Base-by-base conservation (phyloP, 306 rosid species). In the Acmispon strigosus region DNA sequence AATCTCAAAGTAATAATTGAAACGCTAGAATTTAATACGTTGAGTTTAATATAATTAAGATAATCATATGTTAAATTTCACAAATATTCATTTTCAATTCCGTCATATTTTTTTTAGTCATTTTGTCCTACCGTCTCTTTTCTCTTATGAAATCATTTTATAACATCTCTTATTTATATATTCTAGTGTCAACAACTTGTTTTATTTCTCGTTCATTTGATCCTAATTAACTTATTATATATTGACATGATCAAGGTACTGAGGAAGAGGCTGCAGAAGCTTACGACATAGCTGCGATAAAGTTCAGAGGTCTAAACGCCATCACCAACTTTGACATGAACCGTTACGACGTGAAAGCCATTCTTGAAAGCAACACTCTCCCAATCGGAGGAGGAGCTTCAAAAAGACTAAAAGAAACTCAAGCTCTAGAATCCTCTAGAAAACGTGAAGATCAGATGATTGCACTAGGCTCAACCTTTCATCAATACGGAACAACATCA, bases 231-330 rank as follows among this genome's bases (percentile, higher is more conserved):
- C 8, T 32, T 0, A 32, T 32, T 11, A 9, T 36, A 0, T 9
- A 39, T 8, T 39, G 2, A 8, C 27, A 5, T 32, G 37, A 32
- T n/a, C n/a, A n/a, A 94, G 99, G 96, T 45, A 95, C 99, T 1
- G 97, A 95, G 79, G 97, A 95, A 77, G 97, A 95, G 75, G 99
- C 99, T 22, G 99, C 99, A 14, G 99, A 95, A 74, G 99, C 99
- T 0, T 95, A 95, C 12, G 99, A 95, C 86, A 88, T 95, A 58
- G 99, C 99, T 0, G 99, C 99, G 0, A 95, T 95, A 27, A 95
- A 95, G 78, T 95, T 95, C 74, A 78, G 99, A 78, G 99, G 99
- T 4, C 83, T 95, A 0, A 95, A 88, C 14, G 99, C 99, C 0
- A 97, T 95, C 0, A 95, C 99, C 1, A 95, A 95, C 85, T 95